Base-by-base conservation (phyloP, 495 filamentous ascomycete species). In the Penicillium cosmopolitanum region DNA sequence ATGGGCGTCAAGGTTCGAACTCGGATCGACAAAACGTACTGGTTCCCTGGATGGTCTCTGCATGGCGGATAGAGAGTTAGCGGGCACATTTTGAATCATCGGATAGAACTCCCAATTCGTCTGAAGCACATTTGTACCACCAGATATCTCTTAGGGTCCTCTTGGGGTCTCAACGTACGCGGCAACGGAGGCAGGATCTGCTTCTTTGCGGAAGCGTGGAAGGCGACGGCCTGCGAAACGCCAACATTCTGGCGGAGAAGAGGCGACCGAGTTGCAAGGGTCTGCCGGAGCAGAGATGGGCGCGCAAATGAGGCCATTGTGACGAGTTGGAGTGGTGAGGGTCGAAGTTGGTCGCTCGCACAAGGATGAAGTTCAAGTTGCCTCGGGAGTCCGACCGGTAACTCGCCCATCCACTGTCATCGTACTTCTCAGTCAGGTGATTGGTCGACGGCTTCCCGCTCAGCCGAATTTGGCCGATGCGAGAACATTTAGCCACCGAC, bases 1-100 rank as follows among this genome's bases (percentile, higher is more conserved):
- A 36, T 54, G 50, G 53, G 42, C 18, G 40, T 51, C 44, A 53
- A 53, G 47, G 15, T 35, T 56, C 40, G 48, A 50, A 36, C 33
- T 57, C 52, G 46, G 53, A 33, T 50, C 46, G 46, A 44, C 43
- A 55, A 53, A 46, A 79, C 80, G 70, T 89, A 96, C 91, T 84
- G 64, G 89, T 89, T 82, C 91, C 91, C 44, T 91, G 73, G 57
- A 96, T 83, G 42, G 73, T 70, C 82, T 96, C 91, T 96, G 72
- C 57, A 69, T 21, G 58, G 57, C 50, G 38, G 60, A 72, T 53
- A 58, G 4, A 13, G 36, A 31, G 48, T 77, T 69, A 75, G 71
- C 63, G 61, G 50, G 13, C 21, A 40, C 25, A 46, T 51, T 28
- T 48, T 25, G 31, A 21, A 46, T 15, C 15, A 28, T 28, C 46